Evolutionary conservation across 2,329 filamentous ascomycete species (phyloP), one percentile per base, ranked within the genome.

Genomic region (Pezicula carpinea): DNA sequence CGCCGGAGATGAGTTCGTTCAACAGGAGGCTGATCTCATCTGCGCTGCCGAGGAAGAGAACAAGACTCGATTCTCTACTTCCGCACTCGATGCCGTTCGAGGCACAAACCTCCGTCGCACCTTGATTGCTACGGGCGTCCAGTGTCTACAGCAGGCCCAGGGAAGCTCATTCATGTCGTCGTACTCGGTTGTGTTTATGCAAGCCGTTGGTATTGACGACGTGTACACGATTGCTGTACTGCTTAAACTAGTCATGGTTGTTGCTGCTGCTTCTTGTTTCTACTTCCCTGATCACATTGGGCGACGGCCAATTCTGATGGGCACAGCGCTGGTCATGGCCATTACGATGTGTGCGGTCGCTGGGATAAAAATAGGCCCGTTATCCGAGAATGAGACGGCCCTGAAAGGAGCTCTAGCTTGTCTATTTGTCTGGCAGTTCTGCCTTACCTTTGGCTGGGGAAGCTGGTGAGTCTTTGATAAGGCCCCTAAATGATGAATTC

Each of bases 111-210:
- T 26, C 7, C 47, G 47, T 7, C 19, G 47, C 13, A 45, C 47
- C 11, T 39, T 46, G 42, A 49, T 49, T 29, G 42, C 47, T 6
- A 32, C 29, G 21, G 44, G 38, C 39, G 34, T 41, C 17, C 54
- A 54, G 36, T 29, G 53, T 14, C 47, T 52, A 14, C 45, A 54
- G 41, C 52, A 53, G 26, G 48, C 50, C 40, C 47, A 47, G 6
- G 53, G 53, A 19, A 36, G 49, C 5, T 47, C 50, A n/a, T 56
- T 56, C 43, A 48, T 56, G 33, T 21, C 29, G 26, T 50, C 29
- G 19, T 56, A 54, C 36, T 50, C 47, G 22, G 52, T 43, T 13
- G 34, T 23, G 4, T 43, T 43, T 18, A 18, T 43, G 11, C 11
- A 19, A 21, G 26, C 34, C 7, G 6, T 43, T 3, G 41, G 41